Evolutionary conservation across 495 filamentous ascomycete species (phyloP).

Genomic region (Neurospora sp.): DNA sequence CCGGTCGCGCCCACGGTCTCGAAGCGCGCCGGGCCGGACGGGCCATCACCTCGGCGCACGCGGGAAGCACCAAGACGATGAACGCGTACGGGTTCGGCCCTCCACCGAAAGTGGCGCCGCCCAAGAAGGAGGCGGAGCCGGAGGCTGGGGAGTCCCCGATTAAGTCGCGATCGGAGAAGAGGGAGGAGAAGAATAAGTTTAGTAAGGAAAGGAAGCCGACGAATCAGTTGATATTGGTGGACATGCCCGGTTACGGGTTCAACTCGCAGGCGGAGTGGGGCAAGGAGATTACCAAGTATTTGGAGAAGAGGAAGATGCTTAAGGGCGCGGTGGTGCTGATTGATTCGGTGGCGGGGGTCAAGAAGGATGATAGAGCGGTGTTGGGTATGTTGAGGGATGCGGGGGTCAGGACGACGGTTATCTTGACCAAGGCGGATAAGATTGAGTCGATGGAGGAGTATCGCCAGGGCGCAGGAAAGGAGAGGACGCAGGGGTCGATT

Average conservation of each 20-base stretch:
- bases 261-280: constrained; percentile 74
- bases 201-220: constrained; percentile 35
- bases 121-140: constrained; percentile 8
- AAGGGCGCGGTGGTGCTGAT: constrained; percentile 75
- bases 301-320: constrained; percentile 61
- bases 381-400: constrained; percentile 52
- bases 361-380: constrained; percentile 56
- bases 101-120: constrained; percentile 4
- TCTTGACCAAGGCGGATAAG: constrained; percentile 76
- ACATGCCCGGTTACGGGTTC: constrained; percentile 92
- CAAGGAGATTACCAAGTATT: constrained; percentile 74
- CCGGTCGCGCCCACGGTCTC: constrained; percentile 15
- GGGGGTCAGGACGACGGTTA: constrained; percentile 62
- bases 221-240: constrained; percentile 58
- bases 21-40: constrained; percentile 17
- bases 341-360: constrained; percentile 73
- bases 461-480: not conserved
- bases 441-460: constrained; percentile 7
- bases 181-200: constrained; percentile 23
- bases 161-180: not conserved
- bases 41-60: constrained; percentile 59
- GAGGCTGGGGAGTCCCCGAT: not conserved
- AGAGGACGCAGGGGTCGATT: constrained; percentile 17
- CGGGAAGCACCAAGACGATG: constrained; percentile 71
- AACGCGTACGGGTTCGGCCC: constrained; percentile 74